Conservation (phyloP, 495 filamentous ascomycete species). For the Penicillium chermesinum region DNA sequence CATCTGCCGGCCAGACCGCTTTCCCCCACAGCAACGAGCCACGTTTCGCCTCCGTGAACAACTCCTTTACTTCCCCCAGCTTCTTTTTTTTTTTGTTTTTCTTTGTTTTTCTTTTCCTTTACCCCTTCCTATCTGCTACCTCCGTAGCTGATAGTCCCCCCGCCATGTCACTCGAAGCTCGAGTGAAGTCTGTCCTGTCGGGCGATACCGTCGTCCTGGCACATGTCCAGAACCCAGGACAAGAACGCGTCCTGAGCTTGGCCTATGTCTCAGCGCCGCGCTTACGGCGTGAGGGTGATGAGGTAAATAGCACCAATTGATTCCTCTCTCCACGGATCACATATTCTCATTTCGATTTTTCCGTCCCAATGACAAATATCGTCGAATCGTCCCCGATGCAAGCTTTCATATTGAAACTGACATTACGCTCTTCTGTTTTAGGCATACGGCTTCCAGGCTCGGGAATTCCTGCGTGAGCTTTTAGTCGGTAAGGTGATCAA, state of each 20-base stretch:
- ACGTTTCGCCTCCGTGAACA: slow-evolving; percentile 27
- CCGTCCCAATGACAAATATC: neutral
- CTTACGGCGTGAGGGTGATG: slow-evolving; percentile 82
- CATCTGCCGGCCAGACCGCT: slow-evolving; percentile 16
- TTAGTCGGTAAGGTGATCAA: slow-evolving; percentile 82
- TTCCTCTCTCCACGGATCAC: neutral
- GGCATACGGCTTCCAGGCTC: slow-evolving; percentile 84
- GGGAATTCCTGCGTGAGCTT: slow-evolving; percentile 80
- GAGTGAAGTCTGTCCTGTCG: slow-evolving; percentile 88
- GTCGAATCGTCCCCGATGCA: too few species aligned
- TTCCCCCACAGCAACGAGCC: slow-evolving; percentile 30
- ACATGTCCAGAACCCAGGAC: slow-evolving; percentile 64
- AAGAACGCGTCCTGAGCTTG: slow-evolving; percentile 79
- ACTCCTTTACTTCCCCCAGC: slow-evolving; percentile 11
- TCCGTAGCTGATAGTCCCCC: slow-evolving; percentile 10
- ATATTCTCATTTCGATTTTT: neutral
- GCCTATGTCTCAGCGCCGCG: slow-evolving; percentile 88
- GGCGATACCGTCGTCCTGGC: slow-evolving; percentile 86
- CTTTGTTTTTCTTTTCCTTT: slow-evolving; percentile 11
- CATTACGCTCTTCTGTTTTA: slow-evolving; percentile 20
- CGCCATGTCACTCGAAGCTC: slow-evolving; percentile 57
- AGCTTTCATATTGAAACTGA: slow-evolving; percentile 4
- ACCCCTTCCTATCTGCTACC: slow-evolving; percentile 4
- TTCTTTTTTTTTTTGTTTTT: slow-evolving; percentile 8
- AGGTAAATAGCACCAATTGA: slow-evolving; percentile 46